Base-by-base conservation (phyloP, 106 monocot species). In the Allium fistulosum region DNA sequence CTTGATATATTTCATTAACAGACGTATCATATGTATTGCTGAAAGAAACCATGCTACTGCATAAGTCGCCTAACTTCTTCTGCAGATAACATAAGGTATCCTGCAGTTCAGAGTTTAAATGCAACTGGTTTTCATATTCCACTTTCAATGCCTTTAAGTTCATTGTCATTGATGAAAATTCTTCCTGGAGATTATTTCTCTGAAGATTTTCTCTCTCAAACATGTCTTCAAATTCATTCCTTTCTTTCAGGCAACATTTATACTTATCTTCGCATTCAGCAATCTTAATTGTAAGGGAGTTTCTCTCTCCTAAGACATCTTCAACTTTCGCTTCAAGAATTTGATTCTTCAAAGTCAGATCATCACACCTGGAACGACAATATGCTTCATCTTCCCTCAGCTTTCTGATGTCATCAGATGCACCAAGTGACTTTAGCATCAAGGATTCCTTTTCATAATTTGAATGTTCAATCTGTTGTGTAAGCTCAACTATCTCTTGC, bases 321-420 rank as follows among this genome's bases (percentile, higher is more conserved):
- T 83, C 59, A 7, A 93, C 51, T 69, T 85, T 85, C 47, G 67
- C 79, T 74, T 87, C 81, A 59, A 90, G 65, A 71, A 81, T 69
- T 65, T 74, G 74, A 66, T 83, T 87, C 63, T 75, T 80, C 10
- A 64, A 53, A 15, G 50, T 62, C 61, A 87, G 73, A 72, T 93
- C 80, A 71, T 93, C 80, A 81, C 77, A 90, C 68, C 60, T 78
- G 59, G 66, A 70, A n/a, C 62, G 72, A 55, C 27, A 78, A 63
- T 75, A 80, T 53, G 73, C 73, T 73, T 81, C 82, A 81, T 67
- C 72, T 53, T 88, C 77, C 65, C 55, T 72, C 26, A 77, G 77
- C 52, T 59, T 79, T 69, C 50, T 82, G 52, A 65, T 49, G 37
- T 82, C 80, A 74, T 90, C 79, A 65, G 76, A 61, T 61, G 78